Conservation (phyloP, 2,329 filamentous ascomycete species). For the Fusarium annulatum region DNA sequence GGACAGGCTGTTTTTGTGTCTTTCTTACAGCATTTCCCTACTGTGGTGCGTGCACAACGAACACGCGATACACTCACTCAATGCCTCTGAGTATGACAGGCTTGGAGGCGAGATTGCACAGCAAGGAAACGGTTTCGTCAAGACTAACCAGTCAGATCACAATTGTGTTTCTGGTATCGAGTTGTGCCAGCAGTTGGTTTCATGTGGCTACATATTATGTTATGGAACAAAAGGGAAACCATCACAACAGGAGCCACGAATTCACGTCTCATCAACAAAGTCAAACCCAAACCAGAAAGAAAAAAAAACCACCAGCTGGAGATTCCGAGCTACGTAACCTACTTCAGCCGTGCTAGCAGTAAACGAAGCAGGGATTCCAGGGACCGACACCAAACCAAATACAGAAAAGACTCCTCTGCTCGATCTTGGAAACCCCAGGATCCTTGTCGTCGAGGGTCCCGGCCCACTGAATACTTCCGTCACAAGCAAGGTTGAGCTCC, state of each 20-base stretch:
- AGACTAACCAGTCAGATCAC: slow-evolving; percentile 6
- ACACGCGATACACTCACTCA: neutral
- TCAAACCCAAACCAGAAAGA: neutral
- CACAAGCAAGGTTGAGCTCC: slow-evolving; percentile 29
- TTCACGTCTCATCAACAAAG: neutral
- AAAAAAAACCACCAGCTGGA: neutral
- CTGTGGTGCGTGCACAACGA: neutral
- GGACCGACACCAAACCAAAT: slow-evolving; percentile 17
- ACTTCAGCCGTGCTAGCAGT: slow-evolving; percentile 13
- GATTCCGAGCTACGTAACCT: slow-evolving; percentile 21
- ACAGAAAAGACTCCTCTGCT: slow-evolving; percentile 21
- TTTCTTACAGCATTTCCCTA: neutral
- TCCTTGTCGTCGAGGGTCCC: slow-evolving; percentile 20
- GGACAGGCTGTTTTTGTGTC: neutral
- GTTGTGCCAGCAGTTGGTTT: slow-evolving; percentile 14
- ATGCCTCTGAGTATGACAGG: neutral
- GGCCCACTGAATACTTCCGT: slow-evolving; percentile 14
- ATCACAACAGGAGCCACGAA: slow-evolving; percentile 17
- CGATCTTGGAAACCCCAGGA: slow-evolving; percentile 31
- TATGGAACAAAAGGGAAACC: slow-evolving; percentile 10
- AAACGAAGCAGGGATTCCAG: slow-evolving; percentile 30
- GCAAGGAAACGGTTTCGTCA: slow-evolving; percentile 1
- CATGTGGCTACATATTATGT: slow-evolving; percentile 11
- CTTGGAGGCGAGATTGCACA: slow-evolving; percentile 14
- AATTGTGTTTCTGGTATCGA: neutral